Base-by-base conservation (phyloP, 2,329 filamentous ascomycete species). In the Sphaerostilbella broomeana region DNA sequence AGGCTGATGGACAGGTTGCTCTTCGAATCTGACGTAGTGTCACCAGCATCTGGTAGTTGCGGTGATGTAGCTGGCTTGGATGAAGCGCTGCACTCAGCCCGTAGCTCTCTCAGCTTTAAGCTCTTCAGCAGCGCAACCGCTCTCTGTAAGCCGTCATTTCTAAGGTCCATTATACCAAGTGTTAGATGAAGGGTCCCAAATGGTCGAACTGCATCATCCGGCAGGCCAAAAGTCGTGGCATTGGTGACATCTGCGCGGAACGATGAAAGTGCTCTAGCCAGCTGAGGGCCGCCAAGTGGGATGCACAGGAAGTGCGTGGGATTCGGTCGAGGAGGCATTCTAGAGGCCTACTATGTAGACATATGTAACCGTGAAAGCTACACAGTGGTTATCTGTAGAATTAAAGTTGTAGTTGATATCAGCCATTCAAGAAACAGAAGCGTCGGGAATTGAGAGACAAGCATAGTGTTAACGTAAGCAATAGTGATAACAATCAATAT, bases 141-240 rank as follows among this genome's bases (percentile, higher is more conserved):
- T 26, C 51, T 58, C 4, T 62, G 62, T 6, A 75, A 47, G 4
- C 72, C 67, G 3, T 67, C 60, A 3, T 65, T 68, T 3, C 68
- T 61, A 8, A 95, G 72, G 47, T 75, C 82, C 84, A 95, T 89
- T 2, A 94, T 84, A 0, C 88, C 89, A 0, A 95, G 69, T 0
- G 89, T 95, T 3, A 94, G 67, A 61, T 97, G 90, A 33, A 95
- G 62, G 1, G 87, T 88, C 1, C 86, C 85, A 0, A 86, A 62
- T 0, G 87, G 87, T 19, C 88, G 70, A 35, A 95, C 65, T 2
- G 87, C 86, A 39, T 73, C 73, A 21, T 67, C 57, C 0, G 84
- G 83, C 8, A 90, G 63, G 5, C 67, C 66, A 44, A 65, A 61
- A 47, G 64, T 59, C 42, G 62, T 53, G 36, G 62, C 50, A 41